Percentiles rank a stretch among this genome's conserved stretches.
Evolutionary conservation across 495 filamentous ascomycete species (phyloP).

Genomic region (Talaromyces adpressus): DNA sequence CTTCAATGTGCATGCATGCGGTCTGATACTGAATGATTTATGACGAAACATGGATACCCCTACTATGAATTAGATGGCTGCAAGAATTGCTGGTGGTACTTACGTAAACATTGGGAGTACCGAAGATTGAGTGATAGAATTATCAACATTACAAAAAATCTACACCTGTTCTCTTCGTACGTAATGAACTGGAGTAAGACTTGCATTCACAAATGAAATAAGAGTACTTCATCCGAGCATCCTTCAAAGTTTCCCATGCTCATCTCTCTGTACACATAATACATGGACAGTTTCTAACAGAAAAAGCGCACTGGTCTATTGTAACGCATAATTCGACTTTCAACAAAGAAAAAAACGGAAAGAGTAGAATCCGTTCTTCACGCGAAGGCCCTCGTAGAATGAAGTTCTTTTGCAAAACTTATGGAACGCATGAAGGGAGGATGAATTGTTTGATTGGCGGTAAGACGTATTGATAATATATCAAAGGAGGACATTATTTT

Average conservation of each 20-base stretch:
- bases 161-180: background rate
- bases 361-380: background rate
- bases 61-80: background rate
- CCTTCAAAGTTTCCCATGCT: background rate
- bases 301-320: background rate
- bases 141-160: background rate
- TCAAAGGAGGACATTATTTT: background rate
- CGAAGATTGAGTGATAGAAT: background rate
- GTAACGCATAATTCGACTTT: background rate
- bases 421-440: background rate
- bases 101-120: background rate
- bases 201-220: background rate
- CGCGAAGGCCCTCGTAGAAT: background rate
- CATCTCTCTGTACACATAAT: background rate
- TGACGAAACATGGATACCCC: constrained; percentile 4
- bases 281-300: background rate
- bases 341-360: background rate
- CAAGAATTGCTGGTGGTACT: background rate
- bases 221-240: background rate
- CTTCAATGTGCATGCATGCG: background rate
- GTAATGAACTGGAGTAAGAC: background rate
- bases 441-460: background rate
- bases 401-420: background rate
- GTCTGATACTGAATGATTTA: background rate
- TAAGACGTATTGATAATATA: background rate